These are phyloP conservation scores for Endogone sp. DNA, from an alignment of 192 early-diverging fungal genomes.

Conservation along the genomic window DNA sequence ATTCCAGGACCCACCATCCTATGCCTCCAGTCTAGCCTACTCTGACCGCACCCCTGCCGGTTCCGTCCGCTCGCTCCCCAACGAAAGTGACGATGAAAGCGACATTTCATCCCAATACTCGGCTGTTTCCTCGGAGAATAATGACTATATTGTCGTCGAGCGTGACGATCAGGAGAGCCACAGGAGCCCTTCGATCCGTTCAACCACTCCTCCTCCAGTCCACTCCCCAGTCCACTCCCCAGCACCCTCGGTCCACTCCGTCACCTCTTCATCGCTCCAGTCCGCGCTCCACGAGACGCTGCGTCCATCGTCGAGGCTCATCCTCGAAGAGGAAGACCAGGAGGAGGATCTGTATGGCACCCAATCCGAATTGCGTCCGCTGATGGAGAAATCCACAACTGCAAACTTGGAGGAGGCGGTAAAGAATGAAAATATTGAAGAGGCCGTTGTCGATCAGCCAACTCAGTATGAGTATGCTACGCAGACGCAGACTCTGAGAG, in stretches of 20 bases:
- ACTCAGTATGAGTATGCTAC: neutral
- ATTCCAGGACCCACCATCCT: constrained; percentile 1
- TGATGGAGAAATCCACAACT: neutral
- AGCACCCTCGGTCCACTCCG: neutral
- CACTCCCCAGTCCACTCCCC: neutral
- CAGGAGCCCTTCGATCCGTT: too few species aligned
- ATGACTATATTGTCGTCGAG: neutral
- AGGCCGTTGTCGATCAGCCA: neutral
- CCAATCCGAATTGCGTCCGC: neutral
- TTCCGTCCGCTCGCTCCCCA: neutral
- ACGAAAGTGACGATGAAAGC: neutral
- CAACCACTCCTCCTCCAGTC: too few species aligned
- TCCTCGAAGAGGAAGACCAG: neutral
- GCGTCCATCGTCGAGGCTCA: neutral
- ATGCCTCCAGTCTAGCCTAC: neutral
- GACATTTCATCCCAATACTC: neutral
- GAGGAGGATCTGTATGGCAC: neutral
- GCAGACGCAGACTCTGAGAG: neutral
- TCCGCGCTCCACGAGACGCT: too few species aligned
- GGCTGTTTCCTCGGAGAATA: neutral
- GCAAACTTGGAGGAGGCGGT: neutral
- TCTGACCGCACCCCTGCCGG: neutral
- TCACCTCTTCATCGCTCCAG: neutral
- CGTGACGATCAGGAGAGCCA: neutral
- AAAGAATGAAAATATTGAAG: neutral